Base-by-base conservation (phyloP, 768 basidiomycete species). In the Hemileccinum rubropunctum region DNA sequence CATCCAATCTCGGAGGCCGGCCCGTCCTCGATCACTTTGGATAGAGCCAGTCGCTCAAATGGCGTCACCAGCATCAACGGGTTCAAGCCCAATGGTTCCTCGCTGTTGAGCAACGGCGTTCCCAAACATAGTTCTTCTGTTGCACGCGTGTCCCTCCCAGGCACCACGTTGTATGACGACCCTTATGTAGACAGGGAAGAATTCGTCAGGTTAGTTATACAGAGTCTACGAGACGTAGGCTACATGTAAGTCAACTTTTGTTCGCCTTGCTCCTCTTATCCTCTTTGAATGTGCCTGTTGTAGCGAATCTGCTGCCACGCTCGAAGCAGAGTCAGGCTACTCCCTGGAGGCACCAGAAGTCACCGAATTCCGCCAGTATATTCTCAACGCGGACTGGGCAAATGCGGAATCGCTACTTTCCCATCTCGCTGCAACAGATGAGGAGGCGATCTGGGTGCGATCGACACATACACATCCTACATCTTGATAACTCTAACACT, bases 251-350 rank as follows among this genome's bases (percentile, higher is more conserved):
- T n/a, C n/a, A n/a, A n/a, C n/a, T n/a, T n/a, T n/a, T n/a, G n/a
- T 74, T 33, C 2, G 4, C 6, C 17, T 51, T 38, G 28, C 26
- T 38, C 23, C 23, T 23, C 47, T 60, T 26, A 17, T 45, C 44
- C 27, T 32, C 27, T 43, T 52, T 58, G 37, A 65, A 52, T 12
- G 18, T 12, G 9, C 37, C 36, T 40, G 50, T 27, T 58, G 51
- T 62, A 98, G 94, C 52, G 88, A 93, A 74, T 87, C 91, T 21
- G 94, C 94, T 21, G 80, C 84, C 15, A 88, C 86, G 2, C 77
- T 98, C 46, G 92, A 97, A 70, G 88, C 86, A 5, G 94, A 98
- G 70, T 97, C 94, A 8, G 95, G 94, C 6, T 95, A 91, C 70
- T 74, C 82, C 34, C 80, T 95, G 73, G 93, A 97, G 64, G 76